These are phyloP conservation scores for Ganoderma multipileum DNA, from an alignment of 1,284 basidiomycete genomes.

Conservation along the genomic window DNA sequence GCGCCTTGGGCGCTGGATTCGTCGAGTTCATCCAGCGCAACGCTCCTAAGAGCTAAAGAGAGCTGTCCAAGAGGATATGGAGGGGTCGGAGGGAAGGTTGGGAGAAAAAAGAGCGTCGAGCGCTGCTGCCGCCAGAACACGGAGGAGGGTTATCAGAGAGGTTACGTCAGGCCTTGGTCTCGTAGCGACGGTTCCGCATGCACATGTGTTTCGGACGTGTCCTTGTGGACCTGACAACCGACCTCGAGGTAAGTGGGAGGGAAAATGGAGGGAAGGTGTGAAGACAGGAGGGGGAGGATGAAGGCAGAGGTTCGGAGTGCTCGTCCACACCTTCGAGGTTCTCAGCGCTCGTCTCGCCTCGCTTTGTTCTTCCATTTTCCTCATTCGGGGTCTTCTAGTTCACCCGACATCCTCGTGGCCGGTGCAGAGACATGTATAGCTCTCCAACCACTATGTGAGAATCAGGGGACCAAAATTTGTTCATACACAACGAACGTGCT, in stretches of 20 bases:
- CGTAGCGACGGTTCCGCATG: constrained; percentile 9
- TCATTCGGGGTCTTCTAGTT: not conserved
- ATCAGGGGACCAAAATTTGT: too few relatives aligned
- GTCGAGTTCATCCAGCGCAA: constrained; percentile 24
- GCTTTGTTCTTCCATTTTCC: constrained; percentile 6
- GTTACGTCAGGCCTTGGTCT: constrained; percentile 5
- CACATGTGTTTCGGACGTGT: constrained; percentile 13
- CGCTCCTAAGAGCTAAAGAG: not conserved
- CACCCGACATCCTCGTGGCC: not conserved
- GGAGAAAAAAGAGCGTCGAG: constrained; percentile 6
- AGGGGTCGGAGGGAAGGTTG: constrained; percentile 12
- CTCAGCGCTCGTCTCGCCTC: not conserved
- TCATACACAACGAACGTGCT: too few relatives aligned
- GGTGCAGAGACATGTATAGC: too few relatives aligned
- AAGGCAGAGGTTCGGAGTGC: too few relatives aligned
- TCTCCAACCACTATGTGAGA: too few relatives aligned
- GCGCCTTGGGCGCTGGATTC: constrained; percentile 22
- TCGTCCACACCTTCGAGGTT: too few relatives aligned
- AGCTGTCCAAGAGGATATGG: not conserved
- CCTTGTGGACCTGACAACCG: constrained; percentile 3
- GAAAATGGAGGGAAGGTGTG: not conserved
- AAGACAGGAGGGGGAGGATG: not conserved
- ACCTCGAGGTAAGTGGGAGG: constrained; percentile 10
- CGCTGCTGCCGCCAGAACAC: not conserved
- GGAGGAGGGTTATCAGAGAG: constrained; percentile 8